These are phyloP conservation scores for Ogataea trehalophila DNA, from an alignment of 805 yeast species.

Conservation along the genomic window DNA sequence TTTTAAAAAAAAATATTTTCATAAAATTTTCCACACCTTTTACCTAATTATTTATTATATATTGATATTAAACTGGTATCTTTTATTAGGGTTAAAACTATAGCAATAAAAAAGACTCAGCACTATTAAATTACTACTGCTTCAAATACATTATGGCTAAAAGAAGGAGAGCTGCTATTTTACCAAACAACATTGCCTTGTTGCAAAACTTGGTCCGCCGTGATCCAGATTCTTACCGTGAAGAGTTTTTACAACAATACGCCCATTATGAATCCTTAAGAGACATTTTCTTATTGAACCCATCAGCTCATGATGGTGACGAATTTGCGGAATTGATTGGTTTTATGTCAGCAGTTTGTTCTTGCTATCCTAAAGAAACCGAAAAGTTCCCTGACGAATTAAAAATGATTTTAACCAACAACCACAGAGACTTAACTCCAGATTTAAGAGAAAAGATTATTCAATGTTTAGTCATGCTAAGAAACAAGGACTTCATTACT, in stretches of 20 bases:
- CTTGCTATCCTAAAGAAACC: constrained; percentile 87
- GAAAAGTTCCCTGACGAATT: constrained; percentile 79
- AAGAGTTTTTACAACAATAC: constrained; percentile 89
- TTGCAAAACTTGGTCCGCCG: constrained; percentile 89
- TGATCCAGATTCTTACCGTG: constrained; percentile 91
- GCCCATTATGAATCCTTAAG: constrained; percentile 88
- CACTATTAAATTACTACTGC: neutral
- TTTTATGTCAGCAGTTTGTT: constrained; percentile 86
- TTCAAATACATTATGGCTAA: constrained; percentile 55
- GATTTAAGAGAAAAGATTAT: constrained; percentile 88
- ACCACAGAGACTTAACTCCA: constrained; percentile 78
- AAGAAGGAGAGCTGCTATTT: constrained; percentile 83
- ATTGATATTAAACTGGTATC: too few relatives aligned
- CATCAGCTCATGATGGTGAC: constrained; percentile 52
- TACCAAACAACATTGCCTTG: constrained; percentile 88
- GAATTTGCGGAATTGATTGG: constrained; percentile 83
- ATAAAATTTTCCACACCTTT: too few relatives aligned
- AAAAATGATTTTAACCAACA: constrained; percentile 58
- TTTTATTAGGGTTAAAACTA: too few relatives aligned
- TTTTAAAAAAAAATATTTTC: too few relatives aligned
- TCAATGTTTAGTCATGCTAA: constrained; percentile 81
- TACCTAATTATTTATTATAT: too few relatives aligned
- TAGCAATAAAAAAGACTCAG: too few relatives aligned
- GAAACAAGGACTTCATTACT: constrained; percentile 75
- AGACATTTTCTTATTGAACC: constrained; percentile 78